A percentile compares a stretch with the other conserved stretches of the same genome.
Evolutionary conservation across 225 moss, liverwort and hornwort species (phyloP).

Genomic region (Straminergon stramineum): DNA sequence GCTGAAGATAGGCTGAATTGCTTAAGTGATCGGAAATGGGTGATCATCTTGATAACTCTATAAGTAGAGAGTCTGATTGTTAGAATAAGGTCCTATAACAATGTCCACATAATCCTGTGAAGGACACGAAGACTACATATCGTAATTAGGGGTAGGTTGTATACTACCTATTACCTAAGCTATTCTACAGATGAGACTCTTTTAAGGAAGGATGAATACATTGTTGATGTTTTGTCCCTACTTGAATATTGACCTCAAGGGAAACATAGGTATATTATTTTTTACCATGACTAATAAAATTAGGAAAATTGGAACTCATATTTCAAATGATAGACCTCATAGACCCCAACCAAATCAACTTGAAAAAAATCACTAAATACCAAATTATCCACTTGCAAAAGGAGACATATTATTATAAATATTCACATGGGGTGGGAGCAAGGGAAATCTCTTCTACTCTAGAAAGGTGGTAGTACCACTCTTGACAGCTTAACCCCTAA

Average conservation of each 20-base stretch:
- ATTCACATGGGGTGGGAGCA: background rate
- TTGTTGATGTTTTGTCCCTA: background rate
- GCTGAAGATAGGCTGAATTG: no score
- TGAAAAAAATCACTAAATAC: background rate
- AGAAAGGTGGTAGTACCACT: background rate
- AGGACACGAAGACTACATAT: background rate
- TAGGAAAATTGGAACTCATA: background rate
- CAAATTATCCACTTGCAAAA: background rate
- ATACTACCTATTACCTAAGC: background rate
- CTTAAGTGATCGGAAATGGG: no score
- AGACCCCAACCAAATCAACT: background rate
- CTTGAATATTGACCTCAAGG: rapidly evolving
- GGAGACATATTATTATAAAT: background rate
- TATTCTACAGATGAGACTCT: background rate
- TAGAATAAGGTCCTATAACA: background rate
- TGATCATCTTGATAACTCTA: no score
- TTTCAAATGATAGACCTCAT: background rate
- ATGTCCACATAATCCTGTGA: rapidly evolving
- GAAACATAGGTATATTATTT: background rate
- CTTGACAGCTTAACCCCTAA: rapidly evolving
- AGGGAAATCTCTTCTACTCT: rapidly evolving
- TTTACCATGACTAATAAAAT: background rate
- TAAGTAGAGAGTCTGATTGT: background rate
- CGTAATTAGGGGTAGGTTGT: rapidly evolving
- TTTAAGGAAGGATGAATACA: background rate